A percentile compares a stretch with the other conserved stretches of the same genome.
Conservation (phyloP, 2,329 filamentous ascomycete genomes). For the Colletotrichum tamarilloi region DNA sequence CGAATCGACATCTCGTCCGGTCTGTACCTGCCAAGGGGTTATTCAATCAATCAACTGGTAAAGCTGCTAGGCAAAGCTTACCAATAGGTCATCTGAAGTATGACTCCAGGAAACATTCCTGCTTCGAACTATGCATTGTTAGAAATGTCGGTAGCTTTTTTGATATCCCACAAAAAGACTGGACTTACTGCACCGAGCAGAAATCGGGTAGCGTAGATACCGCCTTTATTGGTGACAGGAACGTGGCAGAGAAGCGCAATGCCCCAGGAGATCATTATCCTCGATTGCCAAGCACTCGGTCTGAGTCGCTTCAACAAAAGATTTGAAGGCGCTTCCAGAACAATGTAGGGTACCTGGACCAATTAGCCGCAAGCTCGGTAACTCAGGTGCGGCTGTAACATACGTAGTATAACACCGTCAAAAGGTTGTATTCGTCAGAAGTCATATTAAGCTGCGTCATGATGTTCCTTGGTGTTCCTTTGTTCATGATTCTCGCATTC, state of each 20-base stretch:
- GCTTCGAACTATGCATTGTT: slow-evolving; percentile 46
- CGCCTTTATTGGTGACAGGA: slow-evolving; percentile 49
- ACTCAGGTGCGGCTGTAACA: slow-evolving; percentile 40
- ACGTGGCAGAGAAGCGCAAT: slow-evolving; percentile 47
- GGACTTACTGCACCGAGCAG: slow-evolving; percentile 49
- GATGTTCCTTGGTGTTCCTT: slow-evolving; percentile 52
- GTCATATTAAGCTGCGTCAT: slow-evolving; percentile 52
- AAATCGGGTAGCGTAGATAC: slow-evolving; percentile 50
- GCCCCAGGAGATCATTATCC: slow-evolving; percentile 55
- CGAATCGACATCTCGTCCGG: slow-evolving; percentile 59
- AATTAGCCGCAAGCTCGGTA: slow-evolving; percentile 1
- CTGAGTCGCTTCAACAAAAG: slow-evolving; percentile 51
- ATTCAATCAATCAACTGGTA: not conserved
- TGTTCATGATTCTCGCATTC: slow-evolving; percentile 54
- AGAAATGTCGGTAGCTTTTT: not conserved
- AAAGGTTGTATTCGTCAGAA: slow-evolving; percentile 52
- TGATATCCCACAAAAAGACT: slow-evolving; percentile 42
- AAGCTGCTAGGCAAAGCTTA: not conserved
- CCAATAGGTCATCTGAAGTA: slow-evolving; percentile 59
- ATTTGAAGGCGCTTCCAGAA: slow-evolving; percentile 53
- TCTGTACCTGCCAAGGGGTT: slow-evolving; percentile 45
- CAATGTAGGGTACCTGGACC: slow-evolving; percentile 49
- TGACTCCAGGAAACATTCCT: slow-evolving; percentile 54
- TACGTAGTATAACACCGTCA: slow-evolving; percentile 50
- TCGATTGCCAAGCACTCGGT: slow-evolving; percentile 52